Evolutionary conservation across 1,284 basidiomycete genomes (phyloP), one percentile per base, ranked within the genome.

Genomic region (Cronartium quercuum): DNA sequence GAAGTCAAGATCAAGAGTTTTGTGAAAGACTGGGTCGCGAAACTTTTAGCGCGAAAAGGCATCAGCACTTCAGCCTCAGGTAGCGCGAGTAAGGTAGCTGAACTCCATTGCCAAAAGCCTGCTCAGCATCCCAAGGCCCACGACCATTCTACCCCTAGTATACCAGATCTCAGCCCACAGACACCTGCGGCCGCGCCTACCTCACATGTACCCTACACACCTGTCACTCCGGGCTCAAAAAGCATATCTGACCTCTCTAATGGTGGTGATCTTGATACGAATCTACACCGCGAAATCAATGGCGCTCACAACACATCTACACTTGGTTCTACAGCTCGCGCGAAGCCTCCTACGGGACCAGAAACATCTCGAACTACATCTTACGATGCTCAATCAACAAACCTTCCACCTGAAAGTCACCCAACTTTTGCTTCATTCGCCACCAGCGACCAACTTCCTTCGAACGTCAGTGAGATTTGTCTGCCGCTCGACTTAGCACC

Each of bases 1-100:
- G 84, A 86, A 60, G 80, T 82, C 62, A 98, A 98, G 84, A 93
- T 98, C 81, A 96, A 94, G 83, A 88, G 90, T 78, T 99, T 95
- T 81, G 86, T 91, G 51, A 93, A 94, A 81, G 92, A 95, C 64
- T 98, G 83, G 79, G 79, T 79, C 61, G 77, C 76, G 55, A 82
- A 82, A 76, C 76, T 82, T 1, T 58, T 80, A 18, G 47, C 64
- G 34, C 24, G 71, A 10, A 74, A 66, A 61, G 64, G 57, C 13
- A n/a, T 67, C 61, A 10, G n/a, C 62, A 1, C 51, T 57, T 57
- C 51, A 57, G 34, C 51, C 51, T 57, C 15, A 9, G 21, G 21
- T 24, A 57, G 77, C 75, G 64, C 75, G 44, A 47, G 62, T 38
- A 41, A 60, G 37, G 15, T 35, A 13, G 10, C 9, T n/a, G 61